Evolutionary conservation across 2,329 filamentous ascomycete genomes (phyloP).

Genomic region (Dactylellina haptotyla): DNA sequence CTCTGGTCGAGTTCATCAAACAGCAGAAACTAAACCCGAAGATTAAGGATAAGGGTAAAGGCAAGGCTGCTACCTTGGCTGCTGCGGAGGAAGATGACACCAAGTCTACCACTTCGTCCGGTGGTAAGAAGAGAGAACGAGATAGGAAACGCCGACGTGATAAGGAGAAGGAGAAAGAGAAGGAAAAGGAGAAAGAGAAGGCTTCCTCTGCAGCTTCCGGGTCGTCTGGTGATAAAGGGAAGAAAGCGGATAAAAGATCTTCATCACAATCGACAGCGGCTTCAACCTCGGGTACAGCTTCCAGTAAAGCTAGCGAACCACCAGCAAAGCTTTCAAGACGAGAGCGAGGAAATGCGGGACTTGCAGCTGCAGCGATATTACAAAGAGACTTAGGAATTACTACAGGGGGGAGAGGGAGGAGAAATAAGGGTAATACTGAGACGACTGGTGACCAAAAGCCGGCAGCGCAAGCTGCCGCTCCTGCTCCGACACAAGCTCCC

Average conservation of each 20-base stretch:
- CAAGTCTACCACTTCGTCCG: conserved; percentile 42
- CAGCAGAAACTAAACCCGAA: conserved; percentile 84
- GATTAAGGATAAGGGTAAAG: conserved; percentile 57
- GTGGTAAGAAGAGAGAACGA: conserved; percentile 45
- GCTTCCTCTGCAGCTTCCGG: neutral
- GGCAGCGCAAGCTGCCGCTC: conserved; percentile 59
- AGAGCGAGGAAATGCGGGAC: conserved; percentile 66
- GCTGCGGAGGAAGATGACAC: conserved; percentile 45
- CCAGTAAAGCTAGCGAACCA: conserved; percentile 64
- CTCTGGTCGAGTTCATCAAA: conserved; percentile 85
- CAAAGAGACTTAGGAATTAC: conserved; percentile 74
- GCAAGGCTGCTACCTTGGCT: conserved; percentile 36
- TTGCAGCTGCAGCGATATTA: conserved; percentile 70
- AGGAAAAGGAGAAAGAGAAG: conserved; percentile 36
- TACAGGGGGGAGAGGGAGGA: conserved; percentile 70
- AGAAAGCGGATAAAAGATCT: conserved; percentile 37
- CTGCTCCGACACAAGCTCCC: conserved; percentile 57
- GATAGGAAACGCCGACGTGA: conserved; percentile 50
- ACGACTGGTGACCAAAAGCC: conserved; percentile 62
- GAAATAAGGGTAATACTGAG: conserved; percentile 70
- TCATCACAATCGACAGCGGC: neutral
- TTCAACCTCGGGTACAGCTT: conserved; percentile 33
- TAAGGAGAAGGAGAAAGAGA: conserved; percentile 58
- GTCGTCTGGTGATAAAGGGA: conserved; percentile 22
- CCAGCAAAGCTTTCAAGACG: conserved; percentile 64